Base-by-base conservation (phyloP, 1,284 basidiomycete genomes). In the Schizopora paradoxa region DNA sequence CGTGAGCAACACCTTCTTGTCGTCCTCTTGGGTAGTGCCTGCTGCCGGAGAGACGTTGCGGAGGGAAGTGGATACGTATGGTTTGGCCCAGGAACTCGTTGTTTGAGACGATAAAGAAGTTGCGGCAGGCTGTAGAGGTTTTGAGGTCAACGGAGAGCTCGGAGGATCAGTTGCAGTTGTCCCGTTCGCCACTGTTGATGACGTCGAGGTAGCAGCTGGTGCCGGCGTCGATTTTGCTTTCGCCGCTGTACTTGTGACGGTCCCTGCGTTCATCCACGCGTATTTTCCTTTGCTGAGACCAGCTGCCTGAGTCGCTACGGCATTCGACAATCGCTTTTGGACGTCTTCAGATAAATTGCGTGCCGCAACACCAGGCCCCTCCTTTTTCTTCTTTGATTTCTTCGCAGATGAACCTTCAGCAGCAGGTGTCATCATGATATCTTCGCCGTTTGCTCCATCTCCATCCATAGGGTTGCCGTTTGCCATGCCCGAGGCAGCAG, bases 301-400 rank as follows among this genome's bases (percentile, higher is more conserved):
- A n/a, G 87, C 84, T 2, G 86, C 86, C 58, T 88, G 85, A 55
- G 79, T 83, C n/a, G 90, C 89, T 4, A 86, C 85, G 25, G 86
- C 86, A 61, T 91, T 90, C 35, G 85, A 86, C 79, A 91, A 80
- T 61, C 89, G 89, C 72, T 91, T 91, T 54, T 83, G 71, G 54
- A 90, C 85, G 56, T 91, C 89, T 62, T 90, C 89, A 2, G 80
- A 82, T 85, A 92, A 89, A 59, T 91, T 91, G 47, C 82, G 71
- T 41, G 87, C 86, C 0, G 85, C 86, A 7, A 89, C 84, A 2
- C 86, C 86, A 0, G 87, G 86, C 0, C 87, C 87, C 23, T 87
- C 83, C 61, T 85, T 86, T 61, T 89, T 88, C 63, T 82, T 77
- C 65, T 90, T 89, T 32, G 56, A 54, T 69, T 86, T 87, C 70